A percentile compares a stretch with the other conserved stretches of the same genome.
phyloP scores from a whole-genome alignment of 257 asterid genomes.

The Petrea volubilis region DNA sequence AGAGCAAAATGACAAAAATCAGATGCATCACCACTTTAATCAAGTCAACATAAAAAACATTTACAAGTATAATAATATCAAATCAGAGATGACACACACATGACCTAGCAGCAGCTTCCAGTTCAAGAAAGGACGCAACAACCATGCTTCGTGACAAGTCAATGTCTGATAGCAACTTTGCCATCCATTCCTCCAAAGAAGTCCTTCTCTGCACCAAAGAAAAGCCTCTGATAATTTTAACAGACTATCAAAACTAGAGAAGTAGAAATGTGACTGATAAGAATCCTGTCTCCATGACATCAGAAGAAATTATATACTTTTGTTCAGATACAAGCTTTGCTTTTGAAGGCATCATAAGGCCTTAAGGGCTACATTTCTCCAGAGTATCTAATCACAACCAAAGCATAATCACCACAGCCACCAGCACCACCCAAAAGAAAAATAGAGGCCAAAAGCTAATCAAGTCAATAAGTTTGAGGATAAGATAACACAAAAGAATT shows the following conservation, averaged over 20 bases:
- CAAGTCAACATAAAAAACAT: not conserved
- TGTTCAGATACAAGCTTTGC: conserved; percentile 17
- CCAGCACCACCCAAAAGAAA: not conserved
- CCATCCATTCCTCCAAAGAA: conserved; percentile 93
- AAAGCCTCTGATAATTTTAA: conserved; percentile 23
- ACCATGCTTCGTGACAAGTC: conserved; percentile 78
- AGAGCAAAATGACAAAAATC: conserved; percentile 1
- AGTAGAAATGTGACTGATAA: conserved; percentile 10
- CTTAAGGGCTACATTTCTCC: not conserved
- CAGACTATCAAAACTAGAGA: conserved; percentile 8
- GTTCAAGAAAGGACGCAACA: conserved; percentile 92
- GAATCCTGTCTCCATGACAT: conserved; percentile 19
- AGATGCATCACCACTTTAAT: conserved; percentile 15
- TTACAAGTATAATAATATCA: conserved; percentile 5
- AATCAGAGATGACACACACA: conserved; percentile 46
- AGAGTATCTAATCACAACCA: not conserved
- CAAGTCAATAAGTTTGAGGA: conserved; percentile 10
- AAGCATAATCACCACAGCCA: not conserved
- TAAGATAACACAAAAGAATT: conserved; percentile 8
- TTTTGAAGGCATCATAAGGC: conserved; percentile 15
- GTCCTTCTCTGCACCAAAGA: conserved; percentile 70
- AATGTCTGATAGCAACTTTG: conserved; percentile 83
- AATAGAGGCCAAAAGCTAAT: not conserved
- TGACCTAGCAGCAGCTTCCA: conserved; percentile 98
- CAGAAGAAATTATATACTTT: not conserved